phyloP scores from a whole-genome alignment of 768 basidiomycete genomes.

The Trametes cingulata region DNA sequence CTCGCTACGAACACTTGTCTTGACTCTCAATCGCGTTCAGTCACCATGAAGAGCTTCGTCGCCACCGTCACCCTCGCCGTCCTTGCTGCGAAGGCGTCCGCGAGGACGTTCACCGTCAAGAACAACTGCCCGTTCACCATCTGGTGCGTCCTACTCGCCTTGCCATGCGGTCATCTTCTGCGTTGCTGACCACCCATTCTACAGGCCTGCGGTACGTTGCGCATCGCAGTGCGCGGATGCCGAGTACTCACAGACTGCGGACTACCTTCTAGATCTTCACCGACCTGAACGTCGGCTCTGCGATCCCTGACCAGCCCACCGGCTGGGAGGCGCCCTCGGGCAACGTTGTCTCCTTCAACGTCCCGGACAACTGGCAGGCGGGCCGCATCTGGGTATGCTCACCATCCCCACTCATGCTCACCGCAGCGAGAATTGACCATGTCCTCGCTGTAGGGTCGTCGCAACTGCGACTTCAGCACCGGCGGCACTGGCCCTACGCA shows the following conservation, averaged over 20 bases:
- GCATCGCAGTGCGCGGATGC: not conserved
- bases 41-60: conserved; percentile 19
- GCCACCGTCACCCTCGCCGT: conserved; percentile 10
- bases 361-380: conserved; percentile 40
- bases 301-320: conserved; percentile 30
- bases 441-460: conserved; percentile 26
- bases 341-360: conserved; percentile 30
- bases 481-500: conserved; percentile 33
- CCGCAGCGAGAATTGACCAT: conserved; percentile 34
- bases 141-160: conserved; percentile 30
- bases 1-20: not conserved
- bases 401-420: conserved; percentile 23
- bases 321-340: conserved; percentile 31
- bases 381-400: conserved; percentile 38
- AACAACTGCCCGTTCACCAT: conserved; percentile 45
- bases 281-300: conserved; percentile 33
- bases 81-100: conserved; percentile 9
- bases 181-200: not conserved
- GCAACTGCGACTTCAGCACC: conserved; percentile 37
- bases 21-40: no score
- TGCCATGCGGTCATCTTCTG: no score
- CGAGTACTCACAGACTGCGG: no score
- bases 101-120: conserved; percentile 38
- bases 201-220: conserved; percentile 7
- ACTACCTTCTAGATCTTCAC: conserved; percentile 20